These are phyloP conservation scores for Yarrowia hollandica DNA, from an alignment of 805 yeast species.

Conservation along the genomic window DNA sequence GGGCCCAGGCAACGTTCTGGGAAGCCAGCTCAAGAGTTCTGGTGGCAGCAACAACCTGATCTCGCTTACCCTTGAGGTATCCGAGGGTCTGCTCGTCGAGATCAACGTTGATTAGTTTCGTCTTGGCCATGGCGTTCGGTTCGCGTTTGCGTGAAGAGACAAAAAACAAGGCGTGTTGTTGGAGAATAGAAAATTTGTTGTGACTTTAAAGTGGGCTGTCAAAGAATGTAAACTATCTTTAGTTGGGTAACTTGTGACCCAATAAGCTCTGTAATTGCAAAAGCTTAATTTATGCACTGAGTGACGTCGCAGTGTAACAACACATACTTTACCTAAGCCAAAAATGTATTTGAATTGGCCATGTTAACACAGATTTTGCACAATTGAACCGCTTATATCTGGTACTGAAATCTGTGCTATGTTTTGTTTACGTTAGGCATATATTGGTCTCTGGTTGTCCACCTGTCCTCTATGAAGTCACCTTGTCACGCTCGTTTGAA, in stretches of 20 bases:
- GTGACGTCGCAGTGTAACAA: too few species aligned
- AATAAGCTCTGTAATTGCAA: not conserved
- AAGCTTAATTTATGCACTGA: too few species aligned
- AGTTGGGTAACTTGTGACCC: slow-evolving; percentile 12
- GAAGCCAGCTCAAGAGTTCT: slow-evolving; percentile 10
- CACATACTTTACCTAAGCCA: too few species aligned
- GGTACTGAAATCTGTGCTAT: too few species aligned
- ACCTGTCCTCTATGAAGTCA: too few species aligned
- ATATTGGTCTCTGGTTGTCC: too few species aligned
- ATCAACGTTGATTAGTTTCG: not conserved
- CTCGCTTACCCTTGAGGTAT: slow-evolving; percentile 14
- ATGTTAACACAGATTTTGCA: too few species aligned
- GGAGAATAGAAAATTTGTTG: slow-evolving; percentile 11
- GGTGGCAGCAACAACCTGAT: slow-evolving; percentile 4
- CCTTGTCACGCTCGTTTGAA: too few species aligned
- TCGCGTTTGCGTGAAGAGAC: slow-evolving; percentile 8
- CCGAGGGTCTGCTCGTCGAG: slow-evolving; percentile 20
- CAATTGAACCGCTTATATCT: too few species aligned
- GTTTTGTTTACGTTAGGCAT: too few species aligned
- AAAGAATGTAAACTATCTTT: slow-evolving; percentile 15
- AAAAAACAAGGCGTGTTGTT: slow-evolving; percentile 19
- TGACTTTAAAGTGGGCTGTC: not conserved
- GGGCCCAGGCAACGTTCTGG: not conserved
- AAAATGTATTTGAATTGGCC: too few species aligned
- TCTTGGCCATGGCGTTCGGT: slow-evolving; percentile 21